Percentiles rank a stretch among this genome's conserved stretches.
phyloP scores from a whole-genome alignment of 176 grass and related monocot species.

The Eleusine indica region DNA sequence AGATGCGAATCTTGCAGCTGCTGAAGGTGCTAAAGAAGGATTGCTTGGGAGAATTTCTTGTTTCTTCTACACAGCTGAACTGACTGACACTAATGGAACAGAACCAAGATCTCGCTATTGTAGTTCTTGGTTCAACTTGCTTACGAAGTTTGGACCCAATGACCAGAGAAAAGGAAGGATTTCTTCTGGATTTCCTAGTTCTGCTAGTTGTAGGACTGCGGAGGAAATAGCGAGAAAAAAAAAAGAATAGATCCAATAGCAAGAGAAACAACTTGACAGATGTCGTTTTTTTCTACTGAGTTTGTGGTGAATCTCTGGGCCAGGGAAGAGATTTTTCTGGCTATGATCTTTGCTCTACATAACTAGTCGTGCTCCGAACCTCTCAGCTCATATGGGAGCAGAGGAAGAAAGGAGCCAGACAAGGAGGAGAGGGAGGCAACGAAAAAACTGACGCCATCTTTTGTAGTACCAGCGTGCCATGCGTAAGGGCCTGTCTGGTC shows the following conservation, averaged over 20 bases:
- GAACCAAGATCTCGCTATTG: conserved; percentile 37
- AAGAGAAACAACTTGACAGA: conserved; percentile 25
- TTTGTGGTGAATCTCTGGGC: conserved; percentile 20
- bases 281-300: conserved; percentile 30
- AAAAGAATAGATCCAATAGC: conserved; percentile 7
- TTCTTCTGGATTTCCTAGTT: conserved; percentile 29
- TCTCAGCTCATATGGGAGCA: conserved; percentile 30
- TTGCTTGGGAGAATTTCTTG: not conserved
- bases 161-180: not conserved
- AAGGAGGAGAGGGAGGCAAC: conserved; percentile 37
- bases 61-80: not conserved
- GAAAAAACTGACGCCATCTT: conserved; percentile 48
- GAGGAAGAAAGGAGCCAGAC: conserved; percentile 29
- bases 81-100: conserved; percentile 12
- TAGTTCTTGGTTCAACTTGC: conserved; percentile 13
- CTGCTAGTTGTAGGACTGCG: not conserved
- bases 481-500: conserved; percentile 18
- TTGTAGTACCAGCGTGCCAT: conserved; percentile 43
- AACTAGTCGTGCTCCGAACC: conserved; percentile 33
- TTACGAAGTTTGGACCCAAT: not conserved
- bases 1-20: not conserved
- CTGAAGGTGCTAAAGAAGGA: not conserved
- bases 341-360: conserved; percentile 45
- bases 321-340: conserved; percentile 15
- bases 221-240: conserved; percentile 11